Evolutionary conservation across 2,329 filamentous ascomycete species (phyloP), one percentile per base, ranked within the genome.

Genomic region (Eurotiales sp.): DNA sequence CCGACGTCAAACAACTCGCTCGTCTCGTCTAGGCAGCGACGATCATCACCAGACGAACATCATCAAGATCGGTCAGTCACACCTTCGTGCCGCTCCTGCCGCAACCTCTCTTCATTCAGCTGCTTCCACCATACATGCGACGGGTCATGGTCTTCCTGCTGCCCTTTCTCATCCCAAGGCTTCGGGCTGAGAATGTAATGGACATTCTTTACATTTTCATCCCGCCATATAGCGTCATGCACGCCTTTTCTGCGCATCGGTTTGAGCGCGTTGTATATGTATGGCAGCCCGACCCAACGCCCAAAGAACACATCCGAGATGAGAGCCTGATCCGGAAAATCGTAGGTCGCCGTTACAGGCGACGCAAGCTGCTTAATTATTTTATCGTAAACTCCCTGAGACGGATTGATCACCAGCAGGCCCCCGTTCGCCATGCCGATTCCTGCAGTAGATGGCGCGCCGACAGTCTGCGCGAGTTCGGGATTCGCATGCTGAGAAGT

Each of bases 141-240:
- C 17, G 25, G 41, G 8, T 51, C 49, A 40, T 41, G 39, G 22
- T 36, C 34, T 11, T 51, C 44, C 32, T 48, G 23, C 19, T 37
- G 34, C 21, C 25, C 53, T 29, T 43, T 54, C 54, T 84, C 80
- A 55, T 84, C 79, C 82, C 82, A 85, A 3, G 82, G 82, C 68
- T 85, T 85, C 27, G 81, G 80, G 46, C 73, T 78, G 50, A 85
- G 61, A 36, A 85, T 78, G 59, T 82, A 84, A 63, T 85, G 82
- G 10, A 84, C 70, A 58, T 84, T 84, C 69, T 83, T 84, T 17
- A 84, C 78, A 58, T 75, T 63, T 15, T 78, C 75, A 55, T 85
- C 81, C 53, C 74, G 68, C 82, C 82, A 85, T 51, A 85, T 83
- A 23, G 72, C 67, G 56, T 77, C 71, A 59, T 84, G 81, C 50